Conservation (phyloP, 2,329 filamentous ascomycete genomes). For the Cercospora nicotianae region DNA sequence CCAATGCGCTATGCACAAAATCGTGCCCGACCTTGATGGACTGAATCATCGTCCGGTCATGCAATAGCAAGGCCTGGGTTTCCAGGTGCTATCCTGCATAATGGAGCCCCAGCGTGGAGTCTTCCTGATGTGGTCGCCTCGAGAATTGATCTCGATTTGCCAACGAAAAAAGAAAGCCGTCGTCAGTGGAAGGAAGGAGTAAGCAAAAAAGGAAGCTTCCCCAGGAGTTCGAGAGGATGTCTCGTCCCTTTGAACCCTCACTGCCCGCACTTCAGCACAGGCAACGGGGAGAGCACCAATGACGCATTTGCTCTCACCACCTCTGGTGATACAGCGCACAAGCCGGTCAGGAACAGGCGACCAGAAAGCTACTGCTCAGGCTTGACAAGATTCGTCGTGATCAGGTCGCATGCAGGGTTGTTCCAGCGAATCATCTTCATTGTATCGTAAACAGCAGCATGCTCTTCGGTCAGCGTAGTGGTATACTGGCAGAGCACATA, state of each 20-base stretch:
- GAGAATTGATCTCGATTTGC: no score
- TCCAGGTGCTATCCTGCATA: not conserved
- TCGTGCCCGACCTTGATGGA: not conserved
- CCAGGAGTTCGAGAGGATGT: not conserved
- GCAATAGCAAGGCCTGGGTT: not conserved
- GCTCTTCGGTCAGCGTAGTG: not conserved
- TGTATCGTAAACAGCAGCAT: not conserved
- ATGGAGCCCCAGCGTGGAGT: not conserved
- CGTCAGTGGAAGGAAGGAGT: not conserved
- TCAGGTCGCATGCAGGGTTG: not conserved
- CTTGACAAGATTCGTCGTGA: not conserved
- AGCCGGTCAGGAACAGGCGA: not conserved
- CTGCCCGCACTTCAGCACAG: not conserved
- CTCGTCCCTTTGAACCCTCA: not conserved
- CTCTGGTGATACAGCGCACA: conserved; percentile 5
- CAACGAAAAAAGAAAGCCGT: not conserved
- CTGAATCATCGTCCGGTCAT: not conserved
- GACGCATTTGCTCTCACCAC: not conserved
- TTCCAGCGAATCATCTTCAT: not conserved
- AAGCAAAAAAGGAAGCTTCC: not conserved
- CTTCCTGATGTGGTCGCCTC: not conserved
- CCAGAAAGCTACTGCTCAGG: not conserved
- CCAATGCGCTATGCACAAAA: not conserved
- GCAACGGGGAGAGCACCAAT: not conserved
- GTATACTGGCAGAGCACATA: not conserved